phyloP scores from a whole-genome alignment of 2,329 filamentous ascomycete genomes.

The Arthrobotrys sinensis region DNA sequence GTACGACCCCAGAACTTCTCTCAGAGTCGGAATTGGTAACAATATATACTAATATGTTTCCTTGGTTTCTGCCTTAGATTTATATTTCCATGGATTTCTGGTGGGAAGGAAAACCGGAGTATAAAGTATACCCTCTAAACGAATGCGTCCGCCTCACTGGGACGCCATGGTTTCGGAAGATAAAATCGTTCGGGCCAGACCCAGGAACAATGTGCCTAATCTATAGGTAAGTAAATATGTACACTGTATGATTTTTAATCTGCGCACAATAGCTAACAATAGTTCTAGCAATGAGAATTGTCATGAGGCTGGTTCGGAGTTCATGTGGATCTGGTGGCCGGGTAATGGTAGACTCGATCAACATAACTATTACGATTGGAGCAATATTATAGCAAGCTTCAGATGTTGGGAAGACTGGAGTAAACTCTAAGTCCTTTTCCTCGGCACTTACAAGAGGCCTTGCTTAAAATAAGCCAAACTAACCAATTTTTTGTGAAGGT shows the following conservation, averaged over 20 bases:
- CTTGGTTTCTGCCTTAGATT: not conserved
- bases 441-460: too few species aligned
- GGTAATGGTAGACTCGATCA: constrained; percentile 12
- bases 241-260: not conserved
- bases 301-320: not conserved
- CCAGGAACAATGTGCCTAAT: constrained; percentile 1
- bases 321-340: constrained; percentile 10
- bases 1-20: not conserved
- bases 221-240: not conserved
- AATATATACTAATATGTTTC: not conserved
- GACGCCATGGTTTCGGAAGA: not conserved
- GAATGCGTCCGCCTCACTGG: constrained; percentile 2
- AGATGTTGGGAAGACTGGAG: constrained; percentile 15
- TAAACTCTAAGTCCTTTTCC: not conserved
- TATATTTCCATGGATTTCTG: constrained; percentile 14
- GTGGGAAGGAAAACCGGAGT: not conserved
- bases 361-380: constrained; percentile 3
- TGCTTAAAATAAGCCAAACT: not conserved
- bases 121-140: constrained; percentile 21
- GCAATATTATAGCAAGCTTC: not conserved
- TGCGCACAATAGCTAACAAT: too few species aligned
- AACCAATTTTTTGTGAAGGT: not conserved
- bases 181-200: constrained; percentile 16
- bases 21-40: not conserved
- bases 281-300: not conserved